phyloP scores from a whole-genome alignment of 768 basidiomycete species.

The Panaeolus papilionaceus region DNA sequence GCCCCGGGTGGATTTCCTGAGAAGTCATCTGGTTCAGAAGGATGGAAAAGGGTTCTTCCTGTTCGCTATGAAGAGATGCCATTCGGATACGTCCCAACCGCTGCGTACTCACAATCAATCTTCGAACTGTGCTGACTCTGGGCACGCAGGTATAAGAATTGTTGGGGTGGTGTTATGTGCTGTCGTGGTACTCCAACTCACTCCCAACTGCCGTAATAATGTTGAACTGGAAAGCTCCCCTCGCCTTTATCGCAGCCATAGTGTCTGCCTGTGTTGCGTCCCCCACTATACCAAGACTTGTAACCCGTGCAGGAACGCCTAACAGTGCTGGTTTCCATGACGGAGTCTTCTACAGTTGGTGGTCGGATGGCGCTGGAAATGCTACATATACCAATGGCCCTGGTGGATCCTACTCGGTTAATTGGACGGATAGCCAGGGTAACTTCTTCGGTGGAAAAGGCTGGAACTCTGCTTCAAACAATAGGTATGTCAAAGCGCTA shows the following conservation, averaged over 20 bases:
- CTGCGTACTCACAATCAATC: too few species aligned
- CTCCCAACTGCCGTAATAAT: too few species aligned
- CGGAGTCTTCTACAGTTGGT: neutral
- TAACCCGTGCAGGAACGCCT: neutral
- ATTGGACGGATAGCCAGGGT: neutral
- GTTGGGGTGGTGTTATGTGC: too few species aligned
- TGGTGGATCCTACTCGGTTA: neutral
- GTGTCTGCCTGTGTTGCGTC: neutral
- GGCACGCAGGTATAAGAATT: too few species aligned
- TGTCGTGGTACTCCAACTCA: neutral
- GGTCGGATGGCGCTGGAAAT: neutral
- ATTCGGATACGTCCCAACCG: too few species aligned
- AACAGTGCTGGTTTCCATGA: neutral
- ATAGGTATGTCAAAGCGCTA: neutral
- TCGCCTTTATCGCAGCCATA: neutral
- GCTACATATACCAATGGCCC: neutral
- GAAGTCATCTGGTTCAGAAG: too few species aligned
- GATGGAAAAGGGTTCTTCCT: too few species aligned
- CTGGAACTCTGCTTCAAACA: neutral
- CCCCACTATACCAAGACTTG: neutral
- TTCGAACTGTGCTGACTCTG: too few species aligned
- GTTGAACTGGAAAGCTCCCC: too few species aligned
- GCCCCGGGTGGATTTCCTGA: too few species aligned
- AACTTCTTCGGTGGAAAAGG: conserved; percentile 5
- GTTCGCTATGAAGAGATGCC: too few species aligned